A percentile compares a stretch with the other conserved stretches of the same genome.
phyloP scores from a whole-genome alignment of 2,329 filamentous ascomycete species.

The Didymella sp. region DNA sequence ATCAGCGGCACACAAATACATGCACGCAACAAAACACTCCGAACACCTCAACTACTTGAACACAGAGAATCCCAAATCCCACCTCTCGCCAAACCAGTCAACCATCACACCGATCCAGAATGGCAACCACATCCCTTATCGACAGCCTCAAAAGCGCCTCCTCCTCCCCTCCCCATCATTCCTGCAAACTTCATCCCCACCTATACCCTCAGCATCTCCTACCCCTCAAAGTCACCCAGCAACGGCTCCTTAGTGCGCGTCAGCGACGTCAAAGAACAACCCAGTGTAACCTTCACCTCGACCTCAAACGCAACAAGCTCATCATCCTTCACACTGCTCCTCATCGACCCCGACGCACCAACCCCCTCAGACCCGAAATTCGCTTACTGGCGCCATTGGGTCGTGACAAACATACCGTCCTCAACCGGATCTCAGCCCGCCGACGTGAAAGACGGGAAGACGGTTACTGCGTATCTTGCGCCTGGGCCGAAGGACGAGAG shows the following conservation, averaged over 20 bases:
- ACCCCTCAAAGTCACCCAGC: constrained; percentile 29
- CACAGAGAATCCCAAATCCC: neutral
- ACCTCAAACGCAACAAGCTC: constrained; percentile 6
- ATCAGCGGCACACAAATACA: constrained; percentile 7
- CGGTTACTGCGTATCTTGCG: constrained; percentile 43
- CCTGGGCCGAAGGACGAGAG: constrained; percentile 47
- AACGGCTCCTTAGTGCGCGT: constrained; percentile 48
- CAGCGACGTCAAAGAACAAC: constrained; percentile 33
- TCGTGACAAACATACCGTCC: constrained; percentile 45
- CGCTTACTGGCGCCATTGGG: constrained; percentile 64
- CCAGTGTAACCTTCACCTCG: constrained; percentile 42
- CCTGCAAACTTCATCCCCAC: constrained; percentile 54
- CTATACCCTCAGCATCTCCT: constrained; percentile 50
- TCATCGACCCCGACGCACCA: constrained; percentile 63
- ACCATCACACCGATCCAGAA: neutral
- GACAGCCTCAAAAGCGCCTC: constrained; percentile 33
- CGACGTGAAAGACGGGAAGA: constrained; percentile 22
- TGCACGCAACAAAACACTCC: constrained; percentile 15
- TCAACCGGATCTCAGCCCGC: neutral
- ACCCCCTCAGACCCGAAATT: constrained; percentile 64
- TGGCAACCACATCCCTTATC: constrained; percentile 26
- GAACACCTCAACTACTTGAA: constrained; percentile 11
- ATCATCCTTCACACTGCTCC: constrained; percentile 55
- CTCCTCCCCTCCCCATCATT: constrained; percentile 50
- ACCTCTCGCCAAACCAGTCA: neutral